These are phyloP conservation scores for Dendrobium chrysotoxum DNA, from an alignment of 106 monocot species.

Conservation along the genomic window DNA sequence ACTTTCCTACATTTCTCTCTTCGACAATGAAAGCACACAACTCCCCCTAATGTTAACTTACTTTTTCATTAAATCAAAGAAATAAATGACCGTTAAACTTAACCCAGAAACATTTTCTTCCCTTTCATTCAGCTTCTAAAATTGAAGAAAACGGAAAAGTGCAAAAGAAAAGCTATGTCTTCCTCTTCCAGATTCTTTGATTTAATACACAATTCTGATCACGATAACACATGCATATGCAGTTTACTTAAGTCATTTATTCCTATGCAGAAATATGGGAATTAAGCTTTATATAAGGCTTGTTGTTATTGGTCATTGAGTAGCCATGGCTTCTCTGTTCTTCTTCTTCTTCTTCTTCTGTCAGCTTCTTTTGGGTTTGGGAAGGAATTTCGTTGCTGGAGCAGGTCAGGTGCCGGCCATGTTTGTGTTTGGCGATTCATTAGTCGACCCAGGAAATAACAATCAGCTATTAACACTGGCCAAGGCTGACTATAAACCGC, in stretches of 20 bases:
- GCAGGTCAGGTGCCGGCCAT: conserved; percentile 32
- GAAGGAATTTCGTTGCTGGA: background rate
- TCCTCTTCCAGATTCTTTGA: background rate
- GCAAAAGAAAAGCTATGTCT: background rate
- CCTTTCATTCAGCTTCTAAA: too few relatives aligned
- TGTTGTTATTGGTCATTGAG: background rate
- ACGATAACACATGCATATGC: background rate
- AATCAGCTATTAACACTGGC: conserved; percentile 31
- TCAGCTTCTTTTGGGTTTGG: background rate
- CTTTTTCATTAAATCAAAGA: too few relatives aligned
- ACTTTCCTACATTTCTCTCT: too few relatives aligned
- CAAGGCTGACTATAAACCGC: conserved; percentile 31
- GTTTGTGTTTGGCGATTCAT: conserved; percentile 47
- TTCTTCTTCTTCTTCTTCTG: background rate
- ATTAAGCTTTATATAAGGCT: too few relatives aligned
- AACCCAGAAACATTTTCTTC: too few relatives aligned
- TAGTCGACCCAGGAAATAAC: conserved; percentile 44
- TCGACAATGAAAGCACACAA: too few relatives aligned
- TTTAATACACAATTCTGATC: background rate
- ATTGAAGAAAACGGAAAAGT: too few relatives aligned
- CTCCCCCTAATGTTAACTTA: too few relatives aligned
- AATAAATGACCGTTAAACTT: too few relatives aligned
- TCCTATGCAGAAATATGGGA: too few relatives aligned
- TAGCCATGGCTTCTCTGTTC: background rate
- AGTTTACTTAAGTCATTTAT: too few relatives aligned